These are phyloP conservation scores for Hypoxylon sp. DNA, from an alignment of 2,329 filamentous ascomycete genomes.

Conservation along the genomic window DNA sequence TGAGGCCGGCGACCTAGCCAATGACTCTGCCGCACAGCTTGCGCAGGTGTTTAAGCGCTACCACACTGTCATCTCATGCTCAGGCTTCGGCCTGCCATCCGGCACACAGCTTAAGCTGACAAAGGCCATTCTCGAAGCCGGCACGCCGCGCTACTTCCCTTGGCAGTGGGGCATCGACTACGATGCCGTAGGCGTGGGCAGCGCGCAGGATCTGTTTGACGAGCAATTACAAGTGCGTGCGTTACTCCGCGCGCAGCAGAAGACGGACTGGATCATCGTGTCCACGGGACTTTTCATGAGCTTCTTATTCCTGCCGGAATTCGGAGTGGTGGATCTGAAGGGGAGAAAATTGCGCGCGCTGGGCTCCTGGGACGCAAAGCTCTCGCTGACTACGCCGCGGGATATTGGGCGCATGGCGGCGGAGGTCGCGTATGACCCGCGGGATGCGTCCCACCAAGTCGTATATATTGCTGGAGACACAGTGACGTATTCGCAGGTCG, in stretches of 20 bases:
- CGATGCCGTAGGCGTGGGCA: constrained; percentile 72
- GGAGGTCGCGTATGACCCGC: constrained; percentile 65
- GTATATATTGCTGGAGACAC: constrained; percentile 70
- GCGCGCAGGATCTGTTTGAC: constrained; percentile 75
- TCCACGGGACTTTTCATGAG: constrained; percentile 80
- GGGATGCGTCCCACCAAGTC: constrained; percentile 55
- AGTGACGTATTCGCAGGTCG: constrained; percentile 65
- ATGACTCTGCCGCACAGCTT: constrained; percentile 57
- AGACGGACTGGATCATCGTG: constrained; percentile 73
- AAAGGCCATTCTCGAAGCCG: constrained; percentile 67
- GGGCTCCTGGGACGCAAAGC: constrained; percentile 71
- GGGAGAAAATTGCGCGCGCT: constrained; percentile 65
- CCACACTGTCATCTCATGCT: constrained; percentile 71
- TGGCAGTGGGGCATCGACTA: constrained; percentile 85
- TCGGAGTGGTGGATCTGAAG: constrained; percentile 72
- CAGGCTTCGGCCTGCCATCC: constrained; percentile 70
- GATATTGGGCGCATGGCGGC: constrained; percentile 76
- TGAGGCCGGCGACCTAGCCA: constrained; percentile 61
- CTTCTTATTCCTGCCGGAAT: constrained; percentile 75
- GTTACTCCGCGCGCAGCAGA: constrained; percentile 63
- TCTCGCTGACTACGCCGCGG: constrained; percentile 73
- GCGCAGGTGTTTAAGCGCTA: constrained; percentile 61
- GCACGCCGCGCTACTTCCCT: constrained; percentile 70
- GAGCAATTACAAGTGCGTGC: constrained; percentile 74
- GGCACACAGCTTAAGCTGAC: constrained; percentile 72